phyloP scores from a whole-genome alignment of 2,329 filamentous ascomycete species.

The Stachybotrys echinatus region DNA sequence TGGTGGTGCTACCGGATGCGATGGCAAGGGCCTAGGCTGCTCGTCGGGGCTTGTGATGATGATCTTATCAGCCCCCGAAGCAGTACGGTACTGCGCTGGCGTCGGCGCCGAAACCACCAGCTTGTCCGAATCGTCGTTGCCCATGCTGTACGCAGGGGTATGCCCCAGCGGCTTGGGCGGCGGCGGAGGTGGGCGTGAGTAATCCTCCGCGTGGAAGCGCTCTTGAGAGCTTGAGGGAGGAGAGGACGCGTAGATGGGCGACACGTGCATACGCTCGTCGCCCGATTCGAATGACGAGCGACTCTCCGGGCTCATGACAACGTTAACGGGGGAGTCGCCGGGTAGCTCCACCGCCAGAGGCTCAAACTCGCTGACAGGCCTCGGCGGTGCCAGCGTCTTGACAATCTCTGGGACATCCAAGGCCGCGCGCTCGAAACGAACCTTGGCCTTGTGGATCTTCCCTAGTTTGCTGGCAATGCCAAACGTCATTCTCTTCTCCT shows the following conservation, averaged over 20 bases:
- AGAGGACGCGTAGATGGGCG: slow-evolving; percentile 23
- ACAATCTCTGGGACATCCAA: slow-evolving; percentile 37
- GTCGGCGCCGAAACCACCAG: slow-evolving; percentile 53
- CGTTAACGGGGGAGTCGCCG: slow-evolving; percentile 42
- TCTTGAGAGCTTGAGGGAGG: slow-evolving; percentile 50
- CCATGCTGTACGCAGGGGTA: neutral
- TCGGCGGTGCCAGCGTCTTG: slow-evolving; percentile 30
- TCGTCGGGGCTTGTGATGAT: slow-evolving; percentile 58
- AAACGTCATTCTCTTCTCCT: slow-evolving; percentile 72
- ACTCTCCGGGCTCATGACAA: slow-evolving; percentile 28
- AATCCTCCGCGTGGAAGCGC: slow-evolving; percentile 28
- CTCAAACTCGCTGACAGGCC: slow-evolving; percentile 24
- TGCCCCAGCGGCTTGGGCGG: slow-evolving; percentile 3
- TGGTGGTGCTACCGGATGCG: slow-evolving; percentile 24
- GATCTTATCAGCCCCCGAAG: slow-evolving; percentile 63
- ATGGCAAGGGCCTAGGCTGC: slow-evolving; percentile 34
- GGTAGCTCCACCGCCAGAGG: slow-evolving; percentile 55
- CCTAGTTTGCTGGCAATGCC: slow-evolving; percentile 75
- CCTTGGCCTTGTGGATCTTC: slow-evolving; percentile 73
- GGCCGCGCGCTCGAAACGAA: slow-evolving; percentile 50
- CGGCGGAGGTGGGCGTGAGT: slow-evolving; percentile 18
- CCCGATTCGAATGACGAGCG: slow-evolving; percentile 55
- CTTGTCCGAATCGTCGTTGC: slow-evolving; percentile 43
- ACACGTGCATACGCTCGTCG: slow-evolving; percentile 41
- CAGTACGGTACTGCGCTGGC: slow-evolving; percentile 52